Percentiles rank a stretch among this genome's conserved stretches.
Conservation (phyloP, 2,329 filamentous ascomycete species). For the Aspergillus tanneri region DNA sequence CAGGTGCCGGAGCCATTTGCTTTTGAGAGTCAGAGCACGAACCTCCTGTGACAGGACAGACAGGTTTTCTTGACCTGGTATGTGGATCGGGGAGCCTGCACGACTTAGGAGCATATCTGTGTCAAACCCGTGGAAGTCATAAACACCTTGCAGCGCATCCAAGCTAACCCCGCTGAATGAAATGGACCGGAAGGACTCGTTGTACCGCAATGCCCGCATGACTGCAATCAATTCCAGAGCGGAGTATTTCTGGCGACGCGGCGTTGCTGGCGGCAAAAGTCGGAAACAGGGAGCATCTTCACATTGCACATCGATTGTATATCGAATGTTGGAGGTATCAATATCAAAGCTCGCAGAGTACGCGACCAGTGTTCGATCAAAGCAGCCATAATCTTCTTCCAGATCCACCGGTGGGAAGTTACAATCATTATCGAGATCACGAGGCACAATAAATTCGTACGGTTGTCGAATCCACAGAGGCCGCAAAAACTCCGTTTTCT, state of each 20-base stretch:
- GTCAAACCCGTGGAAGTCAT: slow-evolving; percentile 61
- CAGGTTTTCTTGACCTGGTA: slow-evolving; percentile 54
- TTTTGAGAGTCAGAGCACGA: slow-evolving; percentile 65
- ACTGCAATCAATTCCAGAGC: slow-evolving; percentile 66
- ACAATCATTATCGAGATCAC: slow-evolving; percentile 53
- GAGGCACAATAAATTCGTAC: slow-evolving; percentile 62
- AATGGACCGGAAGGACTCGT: slow-evolving; percentile 66
- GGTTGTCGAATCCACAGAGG: slow-evolving; percentile 65
- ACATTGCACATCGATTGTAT: slow-evolving; percentile 59
- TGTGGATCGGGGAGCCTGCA: slow-evolving; percentile 55
- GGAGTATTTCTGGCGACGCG: slow-evolving; percentile 54
- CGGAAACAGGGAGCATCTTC: slow-evolving; percentile 68
- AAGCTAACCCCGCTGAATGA: slow-evolving; percentile 65
- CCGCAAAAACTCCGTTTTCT: slow-evolving; percentile 62
- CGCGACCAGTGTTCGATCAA: slow-evolving; percentile 66
- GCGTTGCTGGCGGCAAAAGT: slow-evolving; percentile 56
- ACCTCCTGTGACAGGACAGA: slow-evolving; percentile 68
- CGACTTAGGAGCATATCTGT: slow-evolving; percentile 62
- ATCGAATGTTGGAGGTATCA: slow-evolving; percentile 65
- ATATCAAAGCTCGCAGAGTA: slow-evolving; percentile 69
- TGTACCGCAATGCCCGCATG: slow-evolving; percentile 68
- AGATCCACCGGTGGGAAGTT: slow-evolving; percentile 48
- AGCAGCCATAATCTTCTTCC: slow-evolving; percentile 60
- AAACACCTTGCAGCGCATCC: slow-evolving; percentile 62
- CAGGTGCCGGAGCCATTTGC: slow-evolving; percentile 60